Evolutionary conservation across 2,329 filamentous ascomycete genomes (phyloP).

Genomic region (Cladosporium austrohemisphaericum): DNA sequence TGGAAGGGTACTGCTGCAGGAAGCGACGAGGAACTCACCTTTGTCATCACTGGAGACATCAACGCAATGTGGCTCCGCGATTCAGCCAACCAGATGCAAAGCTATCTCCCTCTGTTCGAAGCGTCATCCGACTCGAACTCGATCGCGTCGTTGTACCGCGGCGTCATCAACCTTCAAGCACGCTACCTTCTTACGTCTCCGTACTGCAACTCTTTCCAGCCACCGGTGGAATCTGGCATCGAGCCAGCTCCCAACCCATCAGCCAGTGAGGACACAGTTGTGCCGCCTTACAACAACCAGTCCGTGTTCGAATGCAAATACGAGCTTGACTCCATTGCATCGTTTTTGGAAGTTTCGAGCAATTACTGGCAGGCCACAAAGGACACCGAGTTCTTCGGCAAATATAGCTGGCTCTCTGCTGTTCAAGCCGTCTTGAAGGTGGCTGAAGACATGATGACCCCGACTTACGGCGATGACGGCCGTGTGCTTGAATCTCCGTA

Average conservation of each 20-base stretch:
- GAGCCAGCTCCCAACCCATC: constrained; percentile 37
- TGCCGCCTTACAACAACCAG: constrained; percentile 40
- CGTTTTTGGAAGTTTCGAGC: constrained; percentile 48
- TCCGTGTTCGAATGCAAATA: constrained; percentile 54
- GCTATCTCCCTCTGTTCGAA: constrained; percentile 60
- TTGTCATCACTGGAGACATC: constrained; percentile 55
- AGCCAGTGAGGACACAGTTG: constrained; percentile 40
- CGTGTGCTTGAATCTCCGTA: constrained; percentile 43
- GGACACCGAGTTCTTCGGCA: constrained; percentile 47
- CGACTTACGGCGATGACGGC: constrained; percentile 48
- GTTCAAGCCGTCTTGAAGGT: constrained; percentile 44
- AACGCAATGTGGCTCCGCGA: constrained; percentile 55
- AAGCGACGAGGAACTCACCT: constrained; percentile 60
- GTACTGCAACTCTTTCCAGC: constrained; percentile 53
- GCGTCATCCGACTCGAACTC: constrained; percentile 53
- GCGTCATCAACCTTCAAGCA: constrained; percentile 68
- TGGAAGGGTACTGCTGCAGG: constrained; percentile 62
- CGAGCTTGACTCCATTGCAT: constrained; percentile 51
- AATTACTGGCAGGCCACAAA: constrained; percentile 49
- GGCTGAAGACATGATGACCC: constrained; percentile 45
- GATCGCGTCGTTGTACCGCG: constrained; percentile 64
- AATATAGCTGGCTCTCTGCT: constrained; percentile 46
- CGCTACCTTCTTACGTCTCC: constrained; percentile 61
- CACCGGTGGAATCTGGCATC: constrained; percentile 47
- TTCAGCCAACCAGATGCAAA: constrained; percentile 66